Percentiles rank a stretch among this genome's conserved stretches.
These are phyloP conservation scores for Cystofilobasidium ferigula DNA, from an alignment of 768 basidiomycete genomes.

Conservation along the genomic window DNA sequence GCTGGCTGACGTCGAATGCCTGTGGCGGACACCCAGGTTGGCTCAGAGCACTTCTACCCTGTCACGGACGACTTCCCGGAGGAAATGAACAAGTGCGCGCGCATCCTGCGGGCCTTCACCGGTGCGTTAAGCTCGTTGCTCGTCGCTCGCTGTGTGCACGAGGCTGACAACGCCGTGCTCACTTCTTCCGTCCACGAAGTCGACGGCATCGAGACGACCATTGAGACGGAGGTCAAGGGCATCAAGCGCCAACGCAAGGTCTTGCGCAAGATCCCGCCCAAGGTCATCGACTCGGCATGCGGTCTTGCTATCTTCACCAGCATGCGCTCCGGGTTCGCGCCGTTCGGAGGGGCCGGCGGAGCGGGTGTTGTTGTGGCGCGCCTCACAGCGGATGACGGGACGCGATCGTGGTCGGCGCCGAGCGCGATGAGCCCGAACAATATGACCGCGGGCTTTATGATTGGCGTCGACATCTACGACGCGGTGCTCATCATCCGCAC, in stretches of 20 bases:
- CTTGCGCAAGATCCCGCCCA: slow-evolving; percentile 36
- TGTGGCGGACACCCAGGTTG: slow-evolving; percentile 26
- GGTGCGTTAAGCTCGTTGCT: slow-evolving; percentile 28
- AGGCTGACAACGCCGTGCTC: not conserved
- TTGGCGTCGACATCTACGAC: slow-evolving; percentile 39
- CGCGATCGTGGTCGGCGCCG: slow-evolving; percentile 37
- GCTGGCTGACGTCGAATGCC: not conserved
- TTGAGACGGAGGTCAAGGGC: slow-evolving; percentile 19
- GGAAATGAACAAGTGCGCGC: slow-evolving; percentile 38
- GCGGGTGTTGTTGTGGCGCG: slow-evolving; percentile 38
- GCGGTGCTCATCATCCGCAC: slow-evolving; percentile 37
- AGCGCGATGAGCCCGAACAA: slow-evolving; percentile 37
- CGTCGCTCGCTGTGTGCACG: no score
- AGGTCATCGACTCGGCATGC: slow-evolving; percentile 31
- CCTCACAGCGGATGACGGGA: slow-evolving; percentile 38
- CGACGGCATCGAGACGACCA: slow-evolving; percentile 25
- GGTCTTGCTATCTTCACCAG: slow-evolving; percentile 38
- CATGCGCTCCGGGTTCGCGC: slow-evolving; percentile 37
- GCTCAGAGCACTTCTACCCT: slow-evolving; percentile 38
- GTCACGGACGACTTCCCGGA: slow-evolving; percentile 32
- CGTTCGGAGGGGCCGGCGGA: slow-evolving; percentile 38
- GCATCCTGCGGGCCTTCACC: slow-evolving; percentile 37
- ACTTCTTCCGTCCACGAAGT: slow-evolving; percentile 6
- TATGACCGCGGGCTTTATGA: slow-evolving; percentile 36
- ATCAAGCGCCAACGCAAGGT: slow-evolving; percentile 32